Base-by-base conservation (phyloP, 2,329 filamentous ascomycete genomes). In the Calonectria henricotiae region DNA sequence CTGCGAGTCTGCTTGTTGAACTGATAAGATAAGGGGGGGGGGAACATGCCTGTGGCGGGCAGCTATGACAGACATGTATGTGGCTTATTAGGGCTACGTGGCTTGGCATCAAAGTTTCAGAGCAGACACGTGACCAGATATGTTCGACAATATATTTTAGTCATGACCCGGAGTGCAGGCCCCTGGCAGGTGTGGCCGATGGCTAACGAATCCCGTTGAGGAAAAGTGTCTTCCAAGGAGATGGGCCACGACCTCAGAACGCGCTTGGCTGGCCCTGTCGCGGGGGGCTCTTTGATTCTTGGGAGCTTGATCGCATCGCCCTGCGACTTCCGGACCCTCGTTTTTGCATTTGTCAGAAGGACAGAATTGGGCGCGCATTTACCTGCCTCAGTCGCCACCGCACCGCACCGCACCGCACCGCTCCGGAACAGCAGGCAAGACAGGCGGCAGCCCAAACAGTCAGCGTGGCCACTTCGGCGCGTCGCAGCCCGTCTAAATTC, bases 221-320 rank as follows among this genome's bases (percentile, higher is more conserved):
- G 25, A 37, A 61, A 60, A 64, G 61, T 44, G 32, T 41, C 46
- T 62, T 54, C 39, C 25, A 49, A 20, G 35, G 44, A 51, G 47
- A 67, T 61, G 54, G 58, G 46, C 54, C 63, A 58, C 49, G 35
- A 39, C 51, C 51, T 39, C 32, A 58, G 51, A 58, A 58, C 51
- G 51, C 51, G 51, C 51, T 37, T 37, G 51, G 51, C 51, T 39
- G 35, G 51, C 37, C 51, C 32, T 58, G 51, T 39, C 51, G 51
- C 51, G 51, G 51, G 51, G 51, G 32, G 9, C 49, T 39, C 8
- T 46, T 35, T 17, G 49, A 20, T 32, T 27, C 20, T 37, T 65
- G 62, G 47, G 7, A 65, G 62, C 25, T 63, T 35, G 25, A 47
- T 46, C 61, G 13, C 7, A 15, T 62, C 43, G 39, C 20, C 23